phyloP scores from a whole-genome alignment of 108 stramenopile species.

The Skeletonema costatum region DNA sequence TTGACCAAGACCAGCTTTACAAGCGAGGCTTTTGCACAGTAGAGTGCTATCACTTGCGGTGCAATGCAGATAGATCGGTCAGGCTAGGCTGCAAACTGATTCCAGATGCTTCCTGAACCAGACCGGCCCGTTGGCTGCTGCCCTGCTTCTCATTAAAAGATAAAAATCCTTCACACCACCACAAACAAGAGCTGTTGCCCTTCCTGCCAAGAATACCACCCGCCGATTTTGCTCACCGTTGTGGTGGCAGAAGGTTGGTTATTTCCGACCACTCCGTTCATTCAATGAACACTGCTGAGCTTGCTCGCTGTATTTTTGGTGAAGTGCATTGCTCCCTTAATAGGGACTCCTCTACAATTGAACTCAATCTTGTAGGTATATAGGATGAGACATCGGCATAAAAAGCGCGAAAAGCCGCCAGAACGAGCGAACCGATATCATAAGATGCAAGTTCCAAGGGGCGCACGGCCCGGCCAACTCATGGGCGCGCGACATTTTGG shows the following conservation, averaged over 20 bases:
- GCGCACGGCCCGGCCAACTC: too few relatives aligned
- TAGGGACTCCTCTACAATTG: background rate
- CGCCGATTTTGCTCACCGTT: background rate
- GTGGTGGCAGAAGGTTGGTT: too few relatives aligned
- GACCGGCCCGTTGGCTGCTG: background rate
- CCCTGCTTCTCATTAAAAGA: background rate
- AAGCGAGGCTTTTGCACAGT: background rate
- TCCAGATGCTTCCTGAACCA: background rate
- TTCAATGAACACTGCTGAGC: too few relatives aligned
- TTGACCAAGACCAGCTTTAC: background rate
- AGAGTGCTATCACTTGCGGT: background rate
- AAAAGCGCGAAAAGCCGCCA: too few relatives aligned
- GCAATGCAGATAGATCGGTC: background rate
- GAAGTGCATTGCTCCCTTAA: too few relatives aligned
- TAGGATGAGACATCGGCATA: too few relatives aligned
- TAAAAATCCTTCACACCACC: background rate
- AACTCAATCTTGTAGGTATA: background rate
- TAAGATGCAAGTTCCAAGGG: too few relatives aligned
- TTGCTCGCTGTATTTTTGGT: too few relatives aligned
- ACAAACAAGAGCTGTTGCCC: background rate
- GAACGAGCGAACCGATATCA: too few relatives aligned
- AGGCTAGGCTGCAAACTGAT: background rate
- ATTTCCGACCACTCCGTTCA: too few relatives aligned
- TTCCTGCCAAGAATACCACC: background rate
- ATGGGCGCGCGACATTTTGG: too few relatives aligned